A percentile compares a stretch with the other conserved stretches of the same genome.
phyloP scores from a whole-genome alignment of 805 yeast genomes.

The Candida nitratophila region DNA sequence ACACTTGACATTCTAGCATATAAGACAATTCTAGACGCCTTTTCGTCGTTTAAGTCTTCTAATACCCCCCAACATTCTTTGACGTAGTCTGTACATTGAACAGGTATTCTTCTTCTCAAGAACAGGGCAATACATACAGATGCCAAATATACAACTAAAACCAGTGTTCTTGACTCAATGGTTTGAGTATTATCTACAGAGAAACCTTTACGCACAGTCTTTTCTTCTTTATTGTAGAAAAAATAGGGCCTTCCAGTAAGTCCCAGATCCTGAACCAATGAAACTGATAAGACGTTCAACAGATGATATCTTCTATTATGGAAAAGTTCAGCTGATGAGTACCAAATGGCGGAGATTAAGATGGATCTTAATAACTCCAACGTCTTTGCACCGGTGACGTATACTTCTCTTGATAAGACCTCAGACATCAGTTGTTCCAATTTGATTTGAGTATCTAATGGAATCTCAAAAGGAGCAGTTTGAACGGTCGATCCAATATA shows the following conservation, averaged over 20 bases:
- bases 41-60: slow-evolving; percentile 27
- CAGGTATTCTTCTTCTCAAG: slow-evolving; percentile 53
- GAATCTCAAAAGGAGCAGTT: slow-evolving; percentile 16
- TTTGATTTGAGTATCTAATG: slow-evolving; percentile 35
- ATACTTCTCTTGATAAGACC: slow-evolving; percentile 47
- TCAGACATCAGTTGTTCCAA: slow-evolving; percentile 48
- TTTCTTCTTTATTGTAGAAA: slow-evolving; percentile 33
- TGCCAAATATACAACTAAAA: slow-evolving; percentile 53
- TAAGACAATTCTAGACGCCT: slow-evolving; percentile 40
- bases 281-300: slow-evolving; percentile 54
- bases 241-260: slow-evolving; percentile 47
- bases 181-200: slow-evolving; percentile 25
- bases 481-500: slow-evolving; percentile 27
- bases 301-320: slow-evolving; percentile 74
- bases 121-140: slow-evolving; percentile 61
- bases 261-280: slow-evolving; percentile 72
- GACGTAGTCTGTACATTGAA: slow-evolving; percentile 59
- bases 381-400: slow-evolving; percentile 65
- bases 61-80: slow-evolving; percentile 52
- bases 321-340: slow-evolving; percentile 75
- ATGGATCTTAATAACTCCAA: slow-evolving; percentile 60
- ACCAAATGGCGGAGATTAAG: slow-evolving; percentile 65
- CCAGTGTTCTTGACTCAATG: slow-evolving; percentile 42
- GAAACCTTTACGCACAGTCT: slow-evolving; percentile 33
- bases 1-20: slow-evolving; percentile 53